Evolutionary conservation across 306 rosid species (phyloP), one percentile per base, ranked within the genome.

Genomic region (Ceratonia siliqua): DNA sequence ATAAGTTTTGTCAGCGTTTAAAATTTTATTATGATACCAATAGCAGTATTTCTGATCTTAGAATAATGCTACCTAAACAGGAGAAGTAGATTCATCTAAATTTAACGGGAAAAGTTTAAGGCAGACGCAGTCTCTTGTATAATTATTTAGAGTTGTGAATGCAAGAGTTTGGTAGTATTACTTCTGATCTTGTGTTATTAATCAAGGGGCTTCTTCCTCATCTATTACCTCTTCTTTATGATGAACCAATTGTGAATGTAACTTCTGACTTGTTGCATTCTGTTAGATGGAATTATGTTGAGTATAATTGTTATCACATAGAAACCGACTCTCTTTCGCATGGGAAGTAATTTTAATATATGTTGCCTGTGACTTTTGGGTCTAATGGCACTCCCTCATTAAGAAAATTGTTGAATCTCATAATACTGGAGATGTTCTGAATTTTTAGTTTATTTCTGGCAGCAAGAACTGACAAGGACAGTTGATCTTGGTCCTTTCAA

Each of bases 401-500:
- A 58, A 7, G 41, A 33, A 53, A 25, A 36, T 63, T 20, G 17
- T 43, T 12, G 55, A n/a, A 43, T 68, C 28, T 59, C 28, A 18
- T 20, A 54, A 35, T 71, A 38, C 32, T 24, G 67, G 46, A 55
- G 39, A 33, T 62, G 58, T 6, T 68, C 81, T 78, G 72, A 73
- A 63, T 65, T 80, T 76, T 48, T 69, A 18, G 45, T 79, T 64
- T 74, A 77, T 50, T 71, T 68, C 53, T 83, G 62, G 68, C 97
- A 95, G 99, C 86, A 95, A 95, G 99, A 95, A 74, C 83, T 95
- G 81, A 92, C 92, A 75, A 84, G 99, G 86, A 95, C 96, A 39
- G 99, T 95, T 56, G 99, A 95, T 84, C 98, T 95, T 53, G 99
- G 99, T 56, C 99, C 99, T 81, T 95, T 95, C 80, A 95, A 95